Base-by-base conservation (phyloP, 495 filamentous ascomycete genomes). In the Penicillium verhagenii region DNA sequence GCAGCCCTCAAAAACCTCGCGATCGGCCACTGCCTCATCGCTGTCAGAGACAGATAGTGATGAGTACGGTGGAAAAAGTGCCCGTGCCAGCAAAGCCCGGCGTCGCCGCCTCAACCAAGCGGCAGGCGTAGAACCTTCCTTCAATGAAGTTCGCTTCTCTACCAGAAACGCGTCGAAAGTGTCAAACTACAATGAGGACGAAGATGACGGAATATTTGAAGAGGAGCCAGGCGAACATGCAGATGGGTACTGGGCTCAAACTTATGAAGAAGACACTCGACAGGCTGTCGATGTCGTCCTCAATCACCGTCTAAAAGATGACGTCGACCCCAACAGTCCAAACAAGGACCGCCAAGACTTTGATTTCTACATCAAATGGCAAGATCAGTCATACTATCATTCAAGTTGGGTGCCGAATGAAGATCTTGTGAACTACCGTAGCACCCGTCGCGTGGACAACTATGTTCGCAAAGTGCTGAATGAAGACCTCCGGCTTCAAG, bases 331-430 rank as follows among this genome's bases (percentile, higher is more conserved):
- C 26, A 69, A 72, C 23, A 73, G 79, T 19, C 63, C 69, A n/a
- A 76, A 85, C 49, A 56, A 82, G 35, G 80, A 79, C 19, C 88
- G 89, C 56, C 82, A 91, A 50, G 89, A 96, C 61, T 97, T 91
- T 57, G 89, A 96, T 54, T 98, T 90, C 68, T 91, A 87, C 65
- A 92, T 99, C 61, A 99, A 99, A 78, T 99, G 94, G 94, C 91
- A 96, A 70, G 88, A 84, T 56, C 88, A 90, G 71, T 95, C 94
- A 20, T 90, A 97, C 69, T 90, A 91, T 59, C 94, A 99, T 75
- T 86, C 92, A 25, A 94, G 93, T 2, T 97, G 95, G 95, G 91
- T 96, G 69, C 83, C 84, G 0, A 84, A 86, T 20, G 86, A 90
- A 47, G 78, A 72, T 42, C 79, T 96, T 24, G 65, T 76, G 7